phyloP scores from a whole-genome alignment of 805 yeast genomes.

The Sugiyamaella boreocaroliniensis region DNA sequence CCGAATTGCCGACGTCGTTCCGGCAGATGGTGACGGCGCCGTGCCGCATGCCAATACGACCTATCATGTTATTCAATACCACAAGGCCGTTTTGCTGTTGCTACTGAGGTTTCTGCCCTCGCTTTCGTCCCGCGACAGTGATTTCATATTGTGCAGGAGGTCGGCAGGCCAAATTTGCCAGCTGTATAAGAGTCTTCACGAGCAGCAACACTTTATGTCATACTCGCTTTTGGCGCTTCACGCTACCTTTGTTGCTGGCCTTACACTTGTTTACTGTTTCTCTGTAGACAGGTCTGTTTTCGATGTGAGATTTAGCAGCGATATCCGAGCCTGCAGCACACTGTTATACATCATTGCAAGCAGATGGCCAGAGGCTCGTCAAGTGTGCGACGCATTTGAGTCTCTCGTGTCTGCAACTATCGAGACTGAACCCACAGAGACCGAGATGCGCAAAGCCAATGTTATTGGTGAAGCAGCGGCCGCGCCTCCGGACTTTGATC shows the following conservation, averaged over 20 bases:
- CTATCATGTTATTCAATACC: conserved; percentile 7
- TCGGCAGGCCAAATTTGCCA: conserved; percentile 8
- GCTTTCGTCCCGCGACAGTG: not conserved
- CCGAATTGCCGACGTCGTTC: not conserved
- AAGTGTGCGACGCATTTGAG: conserved; percentile 6
- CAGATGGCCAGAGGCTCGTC: not conserved
- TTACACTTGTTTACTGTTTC: conserved; percentile 5
- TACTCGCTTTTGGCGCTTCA: conserved; percentile 8
- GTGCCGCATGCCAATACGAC: not conserved
- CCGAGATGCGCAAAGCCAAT: not conserved
- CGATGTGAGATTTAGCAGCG: conserved; percentile 3
- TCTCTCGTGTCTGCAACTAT: conserved; percentile 2
- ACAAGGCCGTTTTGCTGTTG: conserved; percentile 4
- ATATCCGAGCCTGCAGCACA: conserved; percentile 8
- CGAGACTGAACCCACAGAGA: not conserved
- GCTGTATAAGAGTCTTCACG: conserved; percentile 5
- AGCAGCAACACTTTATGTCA: conserved; percentile 6
- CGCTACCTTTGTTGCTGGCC: conserved; percentile 7
- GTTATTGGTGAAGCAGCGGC: not conserved
- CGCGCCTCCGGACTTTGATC: not conserved
- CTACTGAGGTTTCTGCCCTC: conserved; percentile 2
- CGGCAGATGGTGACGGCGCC: not conserved
- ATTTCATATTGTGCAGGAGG: not conserved
- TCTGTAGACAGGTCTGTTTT: conserved; percentile 2
- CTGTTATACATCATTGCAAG: conserved; percentile 6